These are phyloP conservation scores for Penicillium olsonii DNA, from an alignment of 2,329 filamentous ascomycete species.

Conservation along the genomic window DNA sequence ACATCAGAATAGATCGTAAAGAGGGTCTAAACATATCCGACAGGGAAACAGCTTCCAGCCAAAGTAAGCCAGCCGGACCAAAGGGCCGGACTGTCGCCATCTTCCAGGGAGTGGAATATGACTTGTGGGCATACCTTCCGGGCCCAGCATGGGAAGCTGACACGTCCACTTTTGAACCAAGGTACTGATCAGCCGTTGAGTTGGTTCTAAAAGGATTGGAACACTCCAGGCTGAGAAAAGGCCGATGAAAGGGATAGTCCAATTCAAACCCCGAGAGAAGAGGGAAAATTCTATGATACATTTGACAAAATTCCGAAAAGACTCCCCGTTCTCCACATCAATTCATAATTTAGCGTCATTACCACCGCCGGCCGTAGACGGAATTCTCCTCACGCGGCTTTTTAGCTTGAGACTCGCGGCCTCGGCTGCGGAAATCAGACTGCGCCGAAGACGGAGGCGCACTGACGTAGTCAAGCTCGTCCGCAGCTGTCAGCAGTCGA, in stretches of 20 bases:
- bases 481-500: slow-evolving; percentile 30
- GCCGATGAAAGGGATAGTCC: not conserved
- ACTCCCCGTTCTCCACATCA: slow-evolving; percentile 1
- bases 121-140: slow-evolving; percentile 24
- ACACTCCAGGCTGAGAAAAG: too few relatives aligned
- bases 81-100: slow-evolving; percentile 15
- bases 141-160: not conserved
- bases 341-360: slow-evolving; percentile 14
- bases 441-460: slow-evolving; percentile 10
- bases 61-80: slow-evolving; percentile 8
- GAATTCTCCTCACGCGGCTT: slow-evolving; percentile 38
- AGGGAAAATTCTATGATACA: not conserved
- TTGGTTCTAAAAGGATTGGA: not conserved
- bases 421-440: slow-evolving; percentile 20
- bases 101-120: slow-evolving; percentile 1
- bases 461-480: slow-evolving; percentile 17
- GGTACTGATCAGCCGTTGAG: not conserved
- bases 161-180: not conserved
- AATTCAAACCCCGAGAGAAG: not conserved
- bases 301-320: not conserved
- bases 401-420: slow-evolving; percentile 19
- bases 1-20: too few relatives aligned
- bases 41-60: not conserved
- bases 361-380: slow-evolving; percentile 47
- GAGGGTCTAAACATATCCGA: too few relatives aligned